Evolutionary conservation across 2,329 filamentous ascomycete species (phyloP).

Genomic region (Hawksworthiomyces lignivorus): DNA sequence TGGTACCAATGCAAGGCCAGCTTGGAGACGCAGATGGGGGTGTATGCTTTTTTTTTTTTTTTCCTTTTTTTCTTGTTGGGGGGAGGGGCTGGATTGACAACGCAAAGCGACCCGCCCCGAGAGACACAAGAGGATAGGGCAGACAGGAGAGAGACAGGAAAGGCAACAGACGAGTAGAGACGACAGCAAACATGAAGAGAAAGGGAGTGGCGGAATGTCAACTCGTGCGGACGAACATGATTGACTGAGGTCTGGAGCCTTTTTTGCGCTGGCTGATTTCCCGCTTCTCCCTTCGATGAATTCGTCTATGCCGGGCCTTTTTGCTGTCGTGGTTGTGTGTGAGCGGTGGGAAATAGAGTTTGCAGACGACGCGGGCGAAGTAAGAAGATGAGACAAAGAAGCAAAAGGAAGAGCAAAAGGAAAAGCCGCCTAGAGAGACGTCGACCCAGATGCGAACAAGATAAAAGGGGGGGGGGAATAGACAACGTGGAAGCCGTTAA

Average conservation of each 20-base stretch:
- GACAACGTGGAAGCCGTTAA: constrained; percentile 15
- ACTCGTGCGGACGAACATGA: constrained; percentile 1
- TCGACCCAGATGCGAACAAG: too few relatives aligned
- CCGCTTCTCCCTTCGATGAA: too few relatives aligned
- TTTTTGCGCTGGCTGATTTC: too few relatives aligned
- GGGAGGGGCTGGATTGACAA: constrained; percentile 6
- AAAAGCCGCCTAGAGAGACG: too few relatives aligned
- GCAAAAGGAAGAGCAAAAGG: neutral
- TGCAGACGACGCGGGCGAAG: neutral
- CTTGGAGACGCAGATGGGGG: constrained; percentile 12
- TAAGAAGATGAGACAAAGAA: neutral
- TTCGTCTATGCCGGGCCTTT: too few relatives aligned
- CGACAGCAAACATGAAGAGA: neutral
- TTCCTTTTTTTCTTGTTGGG: too few relatives aligned
- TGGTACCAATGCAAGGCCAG: constrained; percentile 18
- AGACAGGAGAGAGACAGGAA: neutral
- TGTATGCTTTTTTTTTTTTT: too few relatives aligned
- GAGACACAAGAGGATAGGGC: neutral
- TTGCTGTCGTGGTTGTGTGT: constrained; percentile 8
- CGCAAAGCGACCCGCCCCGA: constrained; percentile 10
- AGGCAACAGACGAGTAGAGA: neutral
- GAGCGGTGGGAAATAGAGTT: constrained; percentile 9
- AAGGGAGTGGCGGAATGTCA: neutral
- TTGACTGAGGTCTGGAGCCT: neutral
- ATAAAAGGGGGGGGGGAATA: neutral